Evolutionary conservation across 2,329 filamentous ascomycete genomes (phyloP), one percentile per base, ranked within the genome.

Genomic region (Fusarium nelsonii): DNA sequence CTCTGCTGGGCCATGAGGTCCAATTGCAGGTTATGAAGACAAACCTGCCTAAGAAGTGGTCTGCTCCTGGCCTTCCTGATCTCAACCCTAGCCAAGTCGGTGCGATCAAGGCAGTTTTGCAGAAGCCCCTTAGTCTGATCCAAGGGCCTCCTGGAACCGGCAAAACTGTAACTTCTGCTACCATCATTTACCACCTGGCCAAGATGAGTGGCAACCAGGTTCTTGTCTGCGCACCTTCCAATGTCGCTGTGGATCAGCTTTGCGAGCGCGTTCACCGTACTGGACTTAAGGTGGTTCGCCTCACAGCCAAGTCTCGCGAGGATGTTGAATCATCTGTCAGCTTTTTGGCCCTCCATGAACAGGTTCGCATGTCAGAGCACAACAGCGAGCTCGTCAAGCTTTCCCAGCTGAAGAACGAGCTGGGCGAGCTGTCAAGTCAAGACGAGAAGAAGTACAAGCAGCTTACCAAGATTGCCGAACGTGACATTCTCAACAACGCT

Each of bases 391-490:
- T 99, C 61, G 90, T 91, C 76, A 98, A 97, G 79, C 88, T 98
- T 56, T 93, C 93, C 52, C 93, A 97, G 79, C 88, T 99, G 60
- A 99, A 99, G 86, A 90, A 87, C 58, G 94, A 97, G 75, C 84
- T 95, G 46, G 94, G 95, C 63, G 96, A 98, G 81, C 80, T 99
- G 66, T 96, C 93, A 6, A 97, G 93, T 74, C 92, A 97, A 79
- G 96, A 99, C 76, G 96, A 99, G 82, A 99, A 99, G 87, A 97
- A 97, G 76, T 96, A 96, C 85, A 97, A 97, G 82, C 92, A 97
- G 77, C 87, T 99, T 51, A 97, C 94, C 63, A 92, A 97, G 74
- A 91, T 92, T 60, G 96, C 96, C 10, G 96, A 99, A 81, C 91
- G 94, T 58, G 96, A 99, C 79, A 97, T 99, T 64, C 85, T 99